Base-by-base conservation (phyloP, 345 rosid genomes). In the Psidium guajava region DNA sequence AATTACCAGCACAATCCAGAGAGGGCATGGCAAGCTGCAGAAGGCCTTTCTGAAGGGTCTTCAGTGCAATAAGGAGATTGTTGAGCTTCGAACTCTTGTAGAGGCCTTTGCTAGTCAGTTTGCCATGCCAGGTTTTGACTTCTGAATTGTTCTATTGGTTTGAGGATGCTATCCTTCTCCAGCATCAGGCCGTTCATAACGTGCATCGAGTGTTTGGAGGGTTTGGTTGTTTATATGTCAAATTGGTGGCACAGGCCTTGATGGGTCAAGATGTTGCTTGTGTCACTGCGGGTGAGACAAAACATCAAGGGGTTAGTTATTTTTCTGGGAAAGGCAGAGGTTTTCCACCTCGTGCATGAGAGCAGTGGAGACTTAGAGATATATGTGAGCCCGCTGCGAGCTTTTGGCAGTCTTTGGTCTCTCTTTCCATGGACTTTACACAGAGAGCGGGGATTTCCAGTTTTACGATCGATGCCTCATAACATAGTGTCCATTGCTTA, bases 91-190 rank as follows among this genome's bases (percentile, higher is more conserved):
- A 28, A 87, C 77, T 81, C 90, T 87, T 56, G 95, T 94, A 2
- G 98, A 95, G 89, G 88, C 93, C 54, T 94, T 96, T 89, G 95
- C 98, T 54, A 86, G 95, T 54, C 98, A 92, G 90, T 95, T 95
- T 91, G 92, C 96, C 54, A 89, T 96, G 98, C 98, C 98, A 49
- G 99, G 96, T 73, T 94, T 90, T 84, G 95, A 94, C 88, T 83
- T 91, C 42, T 94, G 92, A 94, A 86, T 55, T 84, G 82, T 54
- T 73, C 44, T 6, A 36, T 36, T 36, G 80, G 80, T 69, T 69
- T 69, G 25, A 16, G 25, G 83, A 82, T 82, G 83, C 83, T 50
- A 7, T 82, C 80, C 18, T 36, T 36, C 11, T 18, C 44, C 80
- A 36, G 80, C 80, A 69, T 36, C 80, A 36, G 36, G 80, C 80